phyloP scores from a whole-genome alignment of 2,329 filamentous ascomycete species.

The Sporothrix phasma region DNA sequence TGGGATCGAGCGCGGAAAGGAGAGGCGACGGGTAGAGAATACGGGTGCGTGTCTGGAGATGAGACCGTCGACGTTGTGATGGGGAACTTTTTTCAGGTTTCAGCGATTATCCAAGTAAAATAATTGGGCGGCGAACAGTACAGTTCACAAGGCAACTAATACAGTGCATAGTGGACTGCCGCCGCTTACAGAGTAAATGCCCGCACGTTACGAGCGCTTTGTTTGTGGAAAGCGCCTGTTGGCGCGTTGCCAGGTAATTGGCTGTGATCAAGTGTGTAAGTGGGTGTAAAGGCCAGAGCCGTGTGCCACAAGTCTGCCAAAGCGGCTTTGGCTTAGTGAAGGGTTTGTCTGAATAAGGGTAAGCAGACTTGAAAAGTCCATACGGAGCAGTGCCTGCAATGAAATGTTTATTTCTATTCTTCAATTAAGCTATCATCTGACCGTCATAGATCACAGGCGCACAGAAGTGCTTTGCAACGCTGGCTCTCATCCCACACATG shows the following conservation, averaged over 20 bases:
- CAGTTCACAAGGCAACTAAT: background rate
- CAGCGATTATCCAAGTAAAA: conserved; percentile 5
- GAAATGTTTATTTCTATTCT: too few species aligned
- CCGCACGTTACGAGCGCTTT: conserved; percentile 3
- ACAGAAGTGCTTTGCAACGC: too few species aligned
- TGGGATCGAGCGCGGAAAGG: background rate
- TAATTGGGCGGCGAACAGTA: background rate
- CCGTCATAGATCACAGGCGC: too few species aligned
- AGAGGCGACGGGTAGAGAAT: background rate
- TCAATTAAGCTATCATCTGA: too few species aligned
- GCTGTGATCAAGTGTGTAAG: background rate
- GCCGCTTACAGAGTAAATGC: background rate
- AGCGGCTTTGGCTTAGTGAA: too few species aligned
- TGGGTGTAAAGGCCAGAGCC: background rate
- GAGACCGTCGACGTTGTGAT: conserved; percentile 6
- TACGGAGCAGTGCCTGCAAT: too few species aligned
- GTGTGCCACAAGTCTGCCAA: background rate
- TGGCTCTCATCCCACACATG: background rate
- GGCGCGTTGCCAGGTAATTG: conserved; percentile 8
- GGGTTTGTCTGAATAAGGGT: too few species aligned
- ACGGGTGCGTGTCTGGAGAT: background rate
- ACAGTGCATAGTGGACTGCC: background rate
- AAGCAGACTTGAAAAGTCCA: too few species aligned
- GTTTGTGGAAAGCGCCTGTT: conserved; percentile 7
- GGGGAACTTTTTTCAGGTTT: conserved; percentile 12